phyloP scores from a whole-genome alignment of 805 yeast genomes.

The Wickerhamomyces strasburgensis region DNA sequence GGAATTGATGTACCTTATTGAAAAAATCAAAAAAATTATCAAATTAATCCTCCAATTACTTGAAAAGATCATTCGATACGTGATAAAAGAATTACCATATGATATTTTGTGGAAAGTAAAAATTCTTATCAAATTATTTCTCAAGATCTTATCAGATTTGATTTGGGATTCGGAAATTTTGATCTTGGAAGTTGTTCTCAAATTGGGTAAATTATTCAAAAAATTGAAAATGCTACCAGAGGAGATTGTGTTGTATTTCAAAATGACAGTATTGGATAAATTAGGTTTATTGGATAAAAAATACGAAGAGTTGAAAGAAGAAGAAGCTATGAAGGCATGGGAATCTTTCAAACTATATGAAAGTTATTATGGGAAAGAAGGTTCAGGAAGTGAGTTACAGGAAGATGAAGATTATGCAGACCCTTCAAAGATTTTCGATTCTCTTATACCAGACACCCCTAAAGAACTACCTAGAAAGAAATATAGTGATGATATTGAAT shows the following conservation, averaged over 20 bases:
- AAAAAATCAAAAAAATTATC: slow-evolving; percentile 17
- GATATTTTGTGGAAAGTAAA: slow-evolving; percentile 19
- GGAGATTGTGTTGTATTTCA: slow-evolving; percentile 17
- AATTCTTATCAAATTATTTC: slow-evolving; percentile 12
- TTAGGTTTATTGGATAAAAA: slow-evolving; percentile 8
- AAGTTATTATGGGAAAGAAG: background rate
- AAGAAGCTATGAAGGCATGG: slow-evolving; percentile 1
- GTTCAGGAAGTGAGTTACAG: background rate
- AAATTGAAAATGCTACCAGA: slow-evolving; percentile 11
- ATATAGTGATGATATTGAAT: slow-evolving; percentile 12
- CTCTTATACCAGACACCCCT: too few relatives aligned
- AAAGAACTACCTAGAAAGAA: too few relatives aligned
- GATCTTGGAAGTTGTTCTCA: slow-evolving; percentile 12
- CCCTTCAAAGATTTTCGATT: too few relatives aligned
- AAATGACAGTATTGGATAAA: slow-evolving; percentile 12
- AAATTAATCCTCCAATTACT: slow-evolving; percentile 13
- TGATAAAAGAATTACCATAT: slow-evolving; percentile 17
- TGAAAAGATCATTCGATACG: slow-evolving; percentile 12
- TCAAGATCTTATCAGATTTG: slow-evolving; percentile 14
- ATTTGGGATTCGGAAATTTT: slow-evolving; percentile 20
- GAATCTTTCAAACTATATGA: background rate
- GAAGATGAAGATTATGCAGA: background rate
- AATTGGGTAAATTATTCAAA: slow-evolving; percentile 12
- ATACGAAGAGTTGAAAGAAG: background rate
- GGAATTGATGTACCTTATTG: slow-evolving; percentile 18